Base-by-base conservation (phyloP, 148 eudicot genomes). In the Diospyros kaki region DNA sequence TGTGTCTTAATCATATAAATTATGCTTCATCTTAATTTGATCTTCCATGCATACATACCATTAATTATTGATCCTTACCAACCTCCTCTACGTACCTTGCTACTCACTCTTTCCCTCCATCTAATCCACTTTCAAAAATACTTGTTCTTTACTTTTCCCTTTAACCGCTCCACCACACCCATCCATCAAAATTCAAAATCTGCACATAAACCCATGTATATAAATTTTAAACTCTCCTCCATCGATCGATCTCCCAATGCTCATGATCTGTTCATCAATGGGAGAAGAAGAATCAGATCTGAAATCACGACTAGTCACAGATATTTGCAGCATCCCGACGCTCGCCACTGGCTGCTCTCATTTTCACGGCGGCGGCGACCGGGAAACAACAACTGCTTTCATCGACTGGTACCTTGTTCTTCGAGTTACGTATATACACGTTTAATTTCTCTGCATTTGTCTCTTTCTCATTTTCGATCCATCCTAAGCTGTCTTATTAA, bases 381-480 rank as follows among this genome's bases (percentile, higher is more conserved):
- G 51, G 6, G 7, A 18, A 15, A 58, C 58, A 11, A 69, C 85
- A 28, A 28, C 28, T 28, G 73, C 85, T 7, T 84, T 86, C 78
- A 65, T 91, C 70, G 90, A 91, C 75, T 89, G 96, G 96, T 91
- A 86, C 68, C 84, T 84, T 64, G 80, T 91, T 58, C 93, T 91
- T 66, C 78, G 73, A 77, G 28, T 28, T 28, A 28, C 28, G 28
- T 28, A 28, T 28, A 93, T 91, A 84, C 1, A 88, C 42, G 17
- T 50, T 42, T 67, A 38, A 17, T 38, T 60, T 13, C 46, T 4
- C 64, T 13, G 48, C 2, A 50, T 1, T 39, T 42, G 3, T 28
- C 14, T 66, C 4, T 18, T 28, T 42, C 4, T 44, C 18, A 3
- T 6, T 0, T 39, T 69, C 42, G 0, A 1, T 8, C n/a, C 46